These are phyloP conservation scores for Russula vinacea DNA, from an alignment of 768 basidiomycete genomes.

Conservation along the genomic window DNA sequence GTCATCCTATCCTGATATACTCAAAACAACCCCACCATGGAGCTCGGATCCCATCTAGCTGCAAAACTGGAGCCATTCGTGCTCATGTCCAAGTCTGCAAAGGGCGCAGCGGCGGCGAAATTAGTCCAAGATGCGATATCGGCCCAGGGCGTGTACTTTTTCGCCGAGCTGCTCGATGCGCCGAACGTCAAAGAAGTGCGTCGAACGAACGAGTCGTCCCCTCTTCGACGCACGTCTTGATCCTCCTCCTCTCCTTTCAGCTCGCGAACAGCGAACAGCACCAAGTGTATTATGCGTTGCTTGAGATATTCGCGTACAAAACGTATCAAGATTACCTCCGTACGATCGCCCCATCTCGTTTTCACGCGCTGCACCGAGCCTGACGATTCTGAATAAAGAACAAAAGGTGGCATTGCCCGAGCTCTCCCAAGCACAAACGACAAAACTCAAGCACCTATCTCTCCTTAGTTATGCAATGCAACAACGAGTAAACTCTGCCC, in stretches of 20 bases:
- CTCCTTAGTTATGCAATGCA: constrained; percentile 79
- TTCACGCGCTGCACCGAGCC: background rate
- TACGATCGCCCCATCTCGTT: constrained; percentile 35
- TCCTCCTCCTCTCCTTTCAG: constrained; percentile 41
- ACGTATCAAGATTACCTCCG: constrained; percentile 82
- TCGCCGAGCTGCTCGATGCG: constrained; percentile 80
- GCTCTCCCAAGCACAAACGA: constrained; percentile 67
- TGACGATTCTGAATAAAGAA: constrained; percentile 47
- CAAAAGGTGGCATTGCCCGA: constrained; percentile 64
- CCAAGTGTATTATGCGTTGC: constrained; percentile 54
- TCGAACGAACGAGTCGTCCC: constrained; percentile 1
- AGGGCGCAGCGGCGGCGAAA: constrained; percentile 90
- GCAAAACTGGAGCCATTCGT: constrained; percentile 85
- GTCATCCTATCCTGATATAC: too few relatives aligned
- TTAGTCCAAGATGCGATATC: constrained; percentile 82
- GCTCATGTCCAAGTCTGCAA: constrained; percentile 87
- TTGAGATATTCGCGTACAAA: constrained; percentile 88
- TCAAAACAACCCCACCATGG: constrained; percentile 44
- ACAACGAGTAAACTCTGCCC: constrained; percentile 58
- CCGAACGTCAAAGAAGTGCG: constrained; percentile 82
- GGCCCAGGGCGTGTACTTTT: constrained; percentile 89
- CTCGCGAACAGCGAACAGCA: constrained; percentile 64
- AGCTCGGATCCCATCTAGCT: constrained; percentile 58
- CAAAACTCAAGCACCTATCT: constrained; percentile 90
- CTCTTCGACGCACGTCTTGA: background rate